Evolutionary conservation across 2,329 filamentous ascomycete genomes (phyloP).

Genomic region (Ophiostoma ips): DNA sequence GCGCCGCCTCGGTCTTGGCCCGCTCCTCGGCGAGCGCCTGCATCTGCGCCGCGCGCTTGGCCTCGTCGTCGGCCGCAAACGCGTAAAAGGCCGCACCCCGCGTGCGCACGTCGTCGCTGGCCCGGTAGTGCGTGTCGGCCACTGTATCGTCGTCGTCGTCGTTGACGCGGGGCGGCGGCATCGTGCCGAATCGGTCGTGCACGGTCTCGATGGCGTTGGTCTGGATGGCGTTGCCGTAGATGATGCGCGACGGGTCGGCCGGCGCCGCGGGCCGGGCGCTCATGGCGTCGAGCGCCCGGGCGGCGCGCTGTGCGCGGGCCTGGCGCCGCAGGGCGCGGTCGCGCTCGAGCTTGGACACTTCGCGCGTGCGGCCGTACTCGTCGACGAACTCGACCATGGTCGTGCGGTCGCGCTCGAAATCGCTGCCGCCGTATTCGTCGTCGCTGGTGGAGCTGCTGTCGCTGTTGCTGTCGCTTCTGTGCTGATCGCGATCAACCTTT

Average conservation of each 20-base stretch:
- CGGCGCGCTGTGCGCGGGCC: conserved; percentile 32
- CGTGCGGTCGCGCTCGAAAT: conserved; percentile 19
- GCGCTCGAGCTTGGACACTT: conserved; percentile 55
- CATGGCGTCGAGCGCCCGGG: conserved; percentile 52
- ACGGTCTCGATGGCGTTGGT: conserved; percentile 62
- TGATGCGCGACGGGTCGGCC: conserved; percentile 39
- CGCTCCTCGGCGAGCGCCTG: conserved; percentile 53
- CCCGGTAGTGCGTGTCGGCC: conserved; percentile 65
- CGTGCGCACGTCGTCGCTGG: conserved; percentile 64
- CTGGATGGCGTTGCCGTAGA: conserved; percentile 79
- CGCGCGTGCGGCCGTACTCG: conserved; percentile 77
- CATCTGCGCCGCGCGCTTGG: conserved; percentile 57
- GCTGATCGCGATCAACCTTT: conserved; percentile 21
- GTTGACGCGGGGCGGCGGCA: conserved; percentile 45
- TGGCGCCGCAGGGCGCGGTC: conserved; percentile 46
- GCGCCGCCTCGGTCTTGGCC: conserved; percentile 50
- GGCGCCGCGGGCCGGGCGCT: conserved; percentile 55
- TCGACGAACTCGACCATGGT: conserved; percentile 70
- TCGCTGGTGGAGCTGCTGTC: conserved; percentile 28
- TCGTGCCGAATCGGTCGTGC: conserved; percentile 37
- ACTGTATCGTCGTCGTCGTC: conserved; percentile 19
- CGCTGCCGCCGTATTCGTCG: conserved; percentile 31
- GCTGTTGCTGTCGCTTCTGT: conserved; percentile 44
- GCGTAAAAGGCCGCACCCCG: conserved; percentile 88
- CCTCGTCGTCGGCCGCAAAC: conserved; percentile 69